Conservation (phyloP, 1,139 yeast genomes). For the Magnusiomyces suaveolens region DNA sequence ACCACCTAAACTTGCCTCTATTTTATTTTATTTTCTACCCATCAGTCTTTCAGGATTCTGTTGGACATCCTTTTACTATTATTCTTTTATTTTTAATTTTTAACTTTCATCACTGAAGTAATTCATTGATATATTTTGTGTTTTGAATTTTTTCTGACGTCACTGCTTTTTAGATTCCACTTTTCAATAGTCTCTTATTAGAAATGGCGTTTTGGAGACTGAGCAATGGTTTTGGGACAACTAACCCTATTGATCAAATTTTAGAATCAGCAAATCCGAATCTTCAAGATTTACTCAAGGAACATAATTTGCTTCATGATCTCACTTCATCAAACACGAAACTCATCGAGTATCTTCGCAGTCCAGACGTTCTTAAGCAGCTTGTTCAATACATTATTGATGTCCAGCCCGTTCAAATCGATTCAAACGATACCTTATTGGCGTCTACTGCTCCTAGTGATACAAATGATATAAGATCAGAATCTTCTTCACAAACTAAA, state of each 20-base stretch:
- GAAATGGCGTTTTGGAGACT: conserved; percentile 77
- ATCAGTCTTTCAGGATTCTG: no score
- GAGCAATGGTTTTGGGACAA: conserved; percentile 72
- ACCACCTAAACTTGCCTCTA: no score
- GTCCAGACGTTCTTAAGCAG: conserved; percentile 55
- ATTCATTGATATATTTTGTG: no score
- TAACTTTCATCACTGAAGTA: no score
- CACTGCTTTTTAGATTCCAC: no score
- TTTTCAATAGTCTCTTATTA: no score
- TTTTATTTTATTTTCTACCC: no score
- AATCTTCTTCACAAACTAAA: no score
- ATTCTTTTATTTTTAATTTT: no score
- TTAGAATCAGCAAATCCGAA: conserved; percentile 49
- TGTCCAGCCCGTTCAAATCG: conserved; percentile 4
- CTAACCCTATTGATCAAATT: conserved; percentile 63
- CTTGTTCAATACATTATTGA: conserved; percentile 61
- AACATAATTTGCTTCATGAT: conserved; percentile 78
- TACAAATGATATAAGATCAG: no score
- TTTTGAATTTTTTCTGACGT: no score
- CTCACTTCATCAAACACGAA: conserved; percentile 72
- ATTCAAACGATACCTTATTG: not conserved
- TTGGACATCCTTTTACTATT: no score
- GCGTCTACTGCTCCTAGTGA: not conserved
- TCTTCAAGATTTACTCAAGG: conserved; percentile 66
- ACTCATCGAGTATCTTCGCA: conserved; percentile 69